Base-by-base conservation (phyloP, 2,329 filamentous ascomycete genomes). In the Beauveria australis region DNA sequence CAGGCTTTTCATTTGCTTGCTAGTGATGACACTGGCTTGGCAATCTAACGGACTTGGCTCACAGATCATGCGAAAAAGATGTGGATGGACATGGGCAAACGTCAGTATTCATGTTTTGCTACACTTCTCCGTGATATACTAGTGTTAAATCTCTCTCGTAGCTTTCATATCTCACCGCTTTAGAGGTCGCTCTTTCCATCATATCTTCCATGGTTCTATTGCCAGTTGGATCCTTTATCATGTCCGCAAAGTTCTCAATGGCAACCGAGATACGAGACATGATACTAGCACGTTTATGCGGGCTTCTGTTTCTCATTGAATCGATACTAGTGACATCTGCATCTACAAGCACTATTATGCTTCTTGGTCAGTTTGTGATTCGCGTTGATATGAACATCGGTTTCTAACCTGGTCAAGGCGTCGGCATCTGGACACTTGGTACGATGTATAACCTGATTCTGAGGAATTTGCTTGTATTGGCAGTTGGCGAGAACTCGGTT, bases 31-130 rank as follows among this genome's bases (percentile, higher is more conserved):
- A 12, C 18, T 58, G 0, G 55, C 55, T 24, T 58, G 55, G 55
- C 55, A 51, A 26, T n/a, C 55, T 1, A 49, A 28, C 22, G 44
- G 44, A 47, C 43, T 57, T 19, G 30, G 22, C 33, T 24, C 40
- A 16, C 16, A 56, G 28, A 49, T 58, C 24, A 58, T 58, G 55
- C 44, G 55, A 14, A 58, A 22, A 18, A 58, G 18, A 16, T 58
- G 51, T 43, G 55, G 55, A 16, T 58, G 55, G 55, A 58, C 44
- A n/a, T 58, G 55, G 55, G 44, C 55, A 1, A n/a, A 51, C 14
- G 55, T 51, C 2, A 41, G 46, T 19, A 3, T 12, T 28, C 24
- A 3, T 14, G 1, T 28, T 41, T n/a, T 37, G 8, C 24, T 26
- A 30, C 24, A 37, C 19, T 46, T 1, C 4, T 4, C 12, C 7